Evolutionary conservation across 495 filamentous ascomycete genomes (phyloP).

Genomic region (Annulohypoxylon bovei): DNA sequence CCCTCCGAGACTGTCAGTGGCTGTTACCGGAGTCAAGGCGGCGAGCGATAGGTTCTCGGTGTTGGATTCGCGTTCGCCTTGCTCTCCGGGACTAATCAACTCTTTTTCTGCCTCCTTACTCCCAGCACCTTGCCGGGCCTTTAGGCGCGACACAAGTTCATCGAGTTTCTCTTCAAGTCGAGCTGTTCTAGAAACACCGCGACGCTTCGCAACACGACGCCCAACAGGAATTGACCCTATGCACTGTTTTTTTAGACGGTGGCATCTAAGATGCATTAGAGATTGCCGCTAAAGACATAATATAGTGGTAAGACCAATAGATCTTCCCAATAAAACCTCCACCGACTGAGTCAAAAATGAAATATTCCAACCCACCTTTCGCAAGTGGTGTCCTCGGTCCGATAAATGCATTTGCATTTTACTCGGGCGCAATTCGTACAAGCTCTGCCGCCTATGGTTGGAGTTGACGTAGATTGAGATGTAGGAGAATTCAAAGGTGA

Average conservation of each 20-base stretch:
- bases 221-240: constrained; percentile 48
- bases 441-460: constrained; percentile 50
- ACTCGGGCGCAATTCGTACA: constrained; percentile 63
- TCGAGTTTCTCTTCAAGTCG: constrained; percentile 65
- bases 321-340: neutral
- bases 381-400: constrained; percentile 50
- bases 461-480: constrained; percentile 7
- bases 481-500: neutral
- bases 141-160: constrained; percentile 58
- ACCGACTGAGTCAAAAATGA: neutral
- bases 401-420: constrained; percentile 63
- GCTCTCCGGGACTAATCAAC: constrained; percentile 48
- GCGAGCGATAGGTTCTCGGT: constrained; percentile 1
- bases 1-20: constrained; percentile 8
- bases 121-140: constrained; percentile 37
- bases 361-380: constrained; percentile 52
- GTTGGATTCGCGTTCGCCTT: constrained; percentile 1
- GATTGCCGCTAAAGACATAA: neutral
- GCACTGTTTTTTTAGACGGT: constrained; percentile 58
- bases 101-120: constrained; percentile 41
- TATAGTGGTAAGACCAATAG: neutral
- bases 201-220: constrained; percentile 44
- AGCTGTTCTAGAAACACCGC: constrained; percentile 42
- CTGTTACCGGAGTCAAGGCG: constrained; percentile 5
- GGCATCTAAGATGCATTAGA: constrained; percentile 52